These are phyloP conservation scores for Forsythia suspensa DNA, from an alignment of 257 asterid species.

Conservation along the genomic window DNA sequence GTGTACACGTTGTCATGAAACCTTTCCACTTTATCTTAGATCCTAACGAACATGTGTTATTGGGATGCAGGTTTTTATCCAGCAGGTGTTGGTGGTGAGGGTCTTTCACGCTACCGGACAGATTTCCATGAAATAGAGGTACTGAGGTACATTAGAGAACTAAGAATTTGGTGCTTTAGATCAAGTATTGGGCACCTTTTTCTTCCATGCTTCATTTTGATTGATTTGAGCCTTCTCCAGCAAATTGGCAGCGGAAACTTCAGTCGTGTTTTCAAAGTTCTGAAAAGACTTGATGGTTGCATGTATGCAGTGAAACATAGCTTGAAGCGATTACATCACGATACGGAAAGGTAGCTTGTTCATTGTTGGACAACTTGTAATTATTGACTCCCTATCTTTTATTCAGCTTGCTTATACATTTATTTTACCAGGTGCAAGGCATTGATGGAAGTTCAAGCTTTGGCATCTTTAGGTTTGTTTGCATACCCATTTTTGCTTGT, in stretches of 20 bases:
- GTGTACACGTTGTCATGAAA: slow-evolving; percentile 6
- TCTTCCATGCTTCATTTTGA: slow-evolving; percentile 10
- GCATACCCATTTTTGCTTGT: neutral
- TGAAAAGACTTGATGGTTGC: slow-evolving; percentile 93
- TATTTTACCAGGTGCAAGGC: slow-evolving; percentile 70
- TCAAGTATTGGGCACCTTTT: neutral
- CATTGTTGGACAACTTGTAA: slow-evolving; percentile 8
- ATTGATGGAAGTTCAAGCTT: slow-evolving; percentile 96
- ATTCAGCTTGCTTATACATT: slow-evolving; percentile 18
- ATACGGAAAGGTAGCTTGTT: slow-evolving; percentile 64
- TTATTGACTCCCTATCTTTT: slow-evolving; percentile 10
- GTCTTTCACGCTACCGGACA: slow-evolving; percentile 76
- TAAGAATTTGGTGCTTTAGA: neutral
- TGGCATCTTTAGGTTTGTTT: slow-evolving; percentile 83
- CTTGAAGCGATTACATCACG: slow-evolving; percentile 65
- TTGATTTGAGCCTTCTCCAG: slow-evolving; percentile 36
- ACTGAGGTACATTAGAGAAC: slow-evolving; percentile 41
- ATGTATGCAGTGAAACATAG: slow-evolving; percentile 86
- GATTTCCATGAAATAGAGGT: slow-evolving; percentile 94
- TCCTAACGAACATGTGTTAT: slow-evolving; percentile 1
- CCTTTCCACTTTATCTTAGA: neutral
- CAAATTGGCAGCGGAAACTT: slow-evolving; percentile 92
- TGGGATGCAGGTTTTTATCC: slow-evolving; percentile 57
- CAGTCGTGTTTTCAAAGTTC: slow-evolving; percentile 76
- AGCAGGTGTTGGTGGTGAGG: slow-evolving; percentile 59